Base-by-base conservation (phyloP, 495 filamentous ascomycete species). In the Cercophora newfieldiana region DNA sequence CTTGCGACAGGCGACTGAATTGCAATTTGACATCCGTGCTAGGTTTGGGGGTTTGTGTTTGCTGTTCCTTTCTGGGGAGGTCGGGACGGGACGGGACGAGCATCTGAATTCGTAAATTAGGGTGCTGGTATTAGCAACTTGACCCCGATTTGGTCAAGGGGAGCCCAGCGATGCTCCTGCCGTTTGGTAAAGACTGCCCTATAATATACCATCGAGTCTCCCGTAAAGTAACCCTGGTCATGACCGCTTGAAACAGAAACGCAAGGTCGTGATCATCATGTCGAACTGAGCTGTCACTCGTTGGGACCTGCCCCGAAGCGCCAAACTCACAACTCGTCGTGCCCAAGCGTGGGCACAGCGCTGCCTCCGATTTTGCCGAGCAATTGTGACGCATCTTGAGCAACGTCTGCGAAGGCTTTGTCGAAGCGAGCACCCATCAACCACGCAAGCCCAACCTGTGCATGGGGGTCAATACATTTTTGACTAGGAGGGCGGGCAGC, bases 21-120 rank as follows among this genome's bases (percentile, higher is more conserved):
- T 92, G 93, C 87, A 97, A 96, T 96, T 96, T 97, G 93, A 96
- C 93, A 97, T 96, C 91, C 89, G 91, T 96, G 93, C 93, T 94
- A 78, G 56, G 67, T 68, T 58, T 14, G 50, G 26, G 25, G 14
- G 8, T 28, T 30, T 21, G 12, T 29, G 22, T 31, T 44, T 47
- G n/a, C 10, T 21, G 18, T 50, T 21, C 7, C 21, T 8, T 18
- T 21, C n/a, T n/a, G 29, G 28, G 5, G 21, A 44, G 37, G 37
- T 2, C 10, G 37, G 10, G 37, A 44, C 12, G 37, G 37, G 2
- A 44, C 12, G 37, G 37, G 37, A 2, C 37, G 37, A 44, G 37
- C 37, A 44, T 44, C 37, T 57, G 16, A 30, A 28, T 12, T n/a
- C 26, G 26, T 30, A 44, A 63, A 63, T 63, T 63, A 63, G 31